A percentile compares a stretch with the other conserved stretches of the same genome.
Evolutionary conservation across 441 rosid genomes (phyloP).

Genomic region (Pelargonium cotyledonis): DNA sequence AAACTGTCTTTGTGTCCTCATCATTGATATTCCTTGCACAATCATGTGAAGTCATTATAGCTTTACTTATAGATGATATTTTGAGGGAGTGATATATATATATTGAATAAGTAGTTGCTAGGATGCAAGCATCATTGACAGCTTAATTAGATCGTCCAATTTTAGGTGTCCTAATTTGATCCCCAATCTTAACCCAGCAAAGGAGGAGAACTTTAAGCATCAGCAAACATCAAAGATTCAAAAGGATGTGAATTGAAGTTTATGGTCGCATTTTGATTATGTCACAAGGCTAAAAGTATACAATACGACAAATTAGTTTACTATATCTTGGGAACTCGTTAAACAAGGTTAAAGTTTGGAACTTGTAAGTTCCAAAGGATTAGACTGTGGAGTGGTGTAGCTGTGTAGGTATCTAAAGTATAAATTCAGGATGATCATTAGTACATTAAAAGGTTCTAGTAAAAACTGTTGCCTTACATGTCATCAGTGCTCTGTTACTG

Average conservation of each 20-base stretch:
- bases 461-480: no score
- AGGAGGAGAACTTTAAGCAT: slow-evolving; percentile 3
- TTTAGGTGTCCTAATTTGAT: neutral
- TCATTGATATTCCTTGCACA: neutral
- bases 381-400: neutral
- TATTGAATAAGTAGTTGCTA: neutral
- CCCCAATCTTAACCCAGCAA: neutral
- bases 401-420: slow-evolving; percentile 3
- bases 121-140: neutral
- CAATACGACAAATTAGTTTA: neutral
- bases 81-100: neutral
- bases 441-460: no score
- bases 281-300: neutral
- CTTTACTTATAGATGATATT: neutral
- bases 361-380: neutral
- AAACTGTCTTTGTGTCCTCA: neutral
- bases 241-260: neutral
- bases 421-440: neutral
- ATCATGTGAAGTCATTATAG: neutral
- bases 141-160: neutral
- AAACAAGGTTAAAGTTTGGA: neutral
- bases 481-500: neutral
- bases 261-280: slow-evolving; percentile 1
- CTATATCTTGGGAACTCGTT: neutral
- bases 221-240: neutral